Conservation (phyloP, 106 monocot species). For the Dioscorea zingiberensis region DNA sequence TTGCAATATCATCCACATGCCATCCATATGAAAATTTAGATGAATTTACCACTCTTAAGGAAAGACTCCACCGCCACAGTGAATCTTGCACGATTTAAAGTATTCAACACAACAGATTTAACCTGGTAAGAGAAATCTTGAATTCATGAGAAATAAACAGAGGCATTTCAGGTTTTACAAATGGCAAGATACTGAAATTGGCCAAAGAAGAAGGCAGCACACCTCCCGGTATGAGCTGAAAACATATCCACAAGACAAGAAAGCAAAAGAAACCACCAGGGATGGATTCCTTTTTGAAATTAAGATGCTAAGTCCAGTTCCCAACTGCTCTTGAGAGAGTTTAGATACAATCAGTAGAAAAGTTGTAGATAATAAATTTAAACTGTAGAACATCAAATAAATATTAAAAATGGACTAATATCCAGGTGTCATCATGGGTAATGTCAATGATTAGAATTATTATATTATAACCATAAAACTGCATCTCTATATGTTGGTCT, state of each 20-base stretch:
- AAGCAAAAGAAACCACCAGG: constrained; percentile 69
- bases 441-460: too few species aligned
- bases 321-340: constrained; percentile 44
- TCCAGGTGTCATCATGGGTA: too few species aligned
- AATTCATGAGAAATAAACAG: neutral
- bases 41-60: constrained; percentile 69
- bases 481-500: too few species aligned
- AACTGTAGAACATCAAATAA: too few species aligned
- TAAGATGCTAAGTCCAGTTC: constrained; percentile 89
- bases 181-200: neutral
- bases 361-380: too few species aligned
- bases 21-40: neutral
- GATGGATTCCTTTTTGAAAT: constrained; percentile 91
- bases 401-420: too few species aligned
- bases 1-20: too few species aligned
- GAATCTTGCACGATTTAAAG: constrained; percentile 91
- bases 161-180: neutral
- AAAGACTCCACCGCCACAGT: constrained; percentile 94
- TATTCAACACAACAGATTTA: constrained; percentile 89
- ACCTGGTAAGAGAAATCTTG: constrained; percentile 42
- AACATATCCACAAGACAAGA: constrained; percentile 92
- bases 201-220: neutral
- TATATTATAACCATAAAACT: too few species aligned
- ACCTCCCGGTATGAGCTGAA: constrained; percentile 96
- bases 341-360: neutral